A percentile compares a stretch with the other conserved stretches of the same genome.
These are phyloP conservation scores for Cryptococcus depauperatus DNA, from an alignment of 1,284 basidiomycete species.

Conservation along the genomic window DNA sequence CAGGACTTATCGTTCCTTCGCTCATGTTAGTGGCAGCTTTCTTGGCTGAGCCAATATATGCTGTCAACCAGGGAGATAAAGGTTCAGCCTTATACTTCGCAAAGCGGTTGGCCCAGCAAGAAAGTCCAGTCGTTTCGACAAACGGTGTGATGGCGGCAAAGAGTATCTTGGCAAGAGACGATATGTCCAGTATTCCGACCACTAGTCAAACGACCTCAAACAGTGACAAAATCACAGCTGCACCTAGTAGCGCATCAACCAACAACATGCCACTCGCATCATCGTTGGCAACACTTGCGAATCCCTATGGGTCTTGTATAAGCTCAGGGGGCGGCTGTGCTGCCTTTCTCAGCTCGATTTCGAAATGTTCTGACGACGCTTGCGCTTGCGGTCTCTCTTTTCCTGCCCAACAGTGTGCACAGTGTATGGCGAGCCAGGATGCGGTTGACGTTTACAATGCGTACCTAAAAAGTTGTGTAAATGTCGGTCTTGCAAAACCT, in stretches of 20 bases:
- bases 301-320: conserved; percentile 2
- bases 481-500: conserved; percentile 3
- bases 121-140: background rate
- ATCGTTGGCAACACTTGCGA: background rate
- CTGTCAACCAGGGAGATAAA: background rate
- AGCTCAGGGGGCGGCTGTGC: conserved; percentile 9
- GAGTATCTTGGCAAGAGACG: background rate
- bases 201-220: background rate
- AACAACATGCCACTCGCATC: conserved; percentile 2
- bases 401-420: conserved; percentile 13
- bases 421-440: conserved; percentile 9
- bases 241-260: background rate
- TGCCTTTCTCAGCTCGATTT: conserved; percentile 4
- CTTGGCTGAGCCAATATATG: background rate
- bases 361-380: conserved; percentile 4
- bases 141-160: background rate
- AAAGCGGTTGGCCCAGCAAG: background rate
- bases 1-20: background rate
- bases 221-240: background rate
- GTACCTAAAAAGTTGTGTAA: conserved; percentile 8
- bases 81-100: background rate
- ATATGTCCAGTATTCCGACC: background rate
- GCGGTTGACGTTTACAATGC: conserved; percentile 8
- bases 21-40: background rate
- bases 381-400: conserved; percentile 11